Evolutionary conservation across 371 early-diverging fungal genomes (phyloP).

Genomic region (Lichtheimia ramosa): DNA sequence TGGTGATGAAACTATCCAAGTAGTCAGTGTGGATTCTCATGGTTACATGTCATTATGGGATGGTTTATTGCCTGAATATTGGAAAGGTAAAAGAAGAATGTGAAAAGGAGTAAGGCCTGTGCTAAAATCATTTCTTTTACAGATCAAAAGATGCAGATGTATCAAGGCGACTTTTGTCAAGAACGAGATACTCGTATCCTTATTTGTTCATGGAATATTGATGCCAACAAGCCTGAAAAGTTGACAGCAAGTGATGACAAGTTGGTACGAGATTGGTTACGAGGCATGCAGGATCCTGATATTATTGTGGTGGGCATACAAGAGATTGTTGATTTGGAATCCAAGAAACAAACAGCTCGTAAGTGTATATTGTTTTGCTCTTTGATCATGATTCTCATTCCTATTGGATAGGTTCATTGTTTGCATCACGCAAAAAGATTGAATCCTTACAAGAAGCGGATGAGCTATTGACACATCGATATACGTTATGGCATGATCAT

Average conservation of each 20-base stretch:
- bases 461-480: constrained; percentile 56
- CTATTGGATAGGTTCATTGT: constrained; percentile 51
- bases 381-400: constrained; percentile 34
- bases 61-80: constrained; percentile 68
- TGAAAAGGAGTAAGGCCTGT: too few species aligned
- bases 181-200: constrained; percentile 61
- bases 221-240: constrained; percentile 65
- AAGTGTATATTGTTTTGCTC: constrained; percentile 19
- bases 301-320: constrained; percentile 87
- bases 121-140: constrained; percentile 12
- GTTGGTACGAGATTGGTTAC: constrained; percentile 53
- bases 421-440: constrained; percentile 56
- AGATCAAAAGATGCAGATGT: constrained; percentile 52
- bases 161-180: constrained; percentile 57
- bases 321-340: constrained; percentile 86
- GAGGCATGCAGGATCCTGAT: constrained; percentile 60
- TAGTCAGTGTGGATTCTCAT: constrained; percentile 62
- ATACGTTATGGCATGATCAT: constrained; percentile 71
- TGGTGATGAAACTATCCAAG: constrained; percentile 45
- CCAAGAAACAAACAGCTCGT: constrained; percentile 71
- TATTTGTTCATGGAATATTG: constrained; percentile 84
- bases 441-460: constrained; percentile 47
- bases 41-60: constrained; percentile 77
- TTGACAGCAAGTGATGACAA: constrained; percentile 39
- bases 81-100: constrained; percentile 52